Percentiles rank a stretch among this genome's conserved stretches.
Evolutionary conservation across 2,329 filamentous ascomycete genomes (phyloP).

Genomic region (Fusarium concolor): DNA sequence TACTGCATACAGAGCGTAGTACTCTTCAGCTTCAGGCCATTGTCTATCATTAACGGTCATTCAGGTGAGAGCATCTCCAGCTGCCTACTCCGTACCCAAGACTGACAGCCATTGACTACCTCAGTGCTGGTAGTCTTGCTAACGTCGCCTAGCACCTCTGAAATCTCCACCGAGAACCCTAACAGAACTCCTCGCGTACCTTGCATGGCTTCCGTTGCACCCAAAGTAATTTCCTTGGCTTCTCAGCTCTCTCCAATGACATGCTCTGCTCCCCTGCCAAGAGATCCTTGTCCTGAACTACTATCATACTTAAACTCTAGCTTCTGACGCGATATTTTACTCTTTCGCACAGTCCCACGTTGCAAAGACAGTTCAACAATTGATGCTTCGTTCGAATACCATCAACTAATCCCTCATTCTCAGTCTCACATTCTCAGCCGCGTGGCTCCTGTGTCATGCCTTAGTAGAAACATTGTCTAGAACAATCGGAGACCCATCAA

Average conservation of each 20-base stretch:
- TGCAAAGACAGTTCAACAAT: not conserved
- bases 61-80: conserved; percentile 18
- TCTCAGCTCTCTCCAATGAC: conserved; percentile 20
- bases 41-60: conserved; percentile 1
- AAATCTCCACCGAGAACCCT: conserved; percentile 16
- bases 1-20: not conserved
- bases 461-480: conserved; percentile 17
- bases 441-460: conserved; percentile 3
- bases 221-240: conserved; percentile 21
- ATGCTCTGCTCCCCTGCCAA: conserved; percentile 38
- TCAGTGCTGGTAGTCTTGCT: no score
- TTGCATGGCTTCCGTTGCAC: not conserved
- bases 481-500: conserved; percentile 3
- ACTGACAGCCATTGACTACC: not conserved
- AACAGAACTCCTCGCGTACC: conserved; percentile 7
- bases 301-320: no score
- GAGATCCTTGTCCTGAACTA: conserved; percentile 5
- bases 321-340: conserved; percentile 3
- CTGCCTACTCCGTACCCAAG: no score
- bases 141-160: no score
- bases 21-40: conserved; percentile 37
- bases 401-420: not conserved
- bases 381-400: not conserved
- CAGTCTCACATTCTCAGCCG: not conserved
- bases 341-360: not conserved